Evolutionary conservation across 257 asterid genomes (phyloP).

Genomic region (Solanum stenotomum): DNA sequence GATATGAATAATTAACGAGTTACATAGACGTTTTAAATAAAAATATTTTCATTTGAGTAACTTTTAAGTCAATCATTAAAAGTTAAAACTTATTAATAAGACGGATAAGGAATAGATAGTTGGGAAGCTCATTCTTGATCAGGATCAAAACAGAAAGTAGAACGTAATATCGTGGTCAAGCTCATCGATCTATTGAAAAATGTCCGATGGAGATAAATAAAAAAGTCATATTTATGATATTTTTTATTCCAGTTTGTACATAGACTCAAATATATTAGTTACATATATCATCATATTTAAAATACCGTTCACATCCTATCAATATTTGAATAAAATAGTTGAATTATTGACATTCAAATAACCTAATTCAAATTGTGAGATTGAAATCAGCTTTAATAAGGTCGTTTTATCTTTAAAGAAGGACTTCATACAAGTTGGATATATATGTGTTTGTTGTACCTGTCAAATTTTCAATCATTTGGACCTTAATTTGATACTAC

Average conservation of each 20-base stretch:
- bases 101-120: neutral
- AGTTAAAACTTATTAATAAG: neutral
- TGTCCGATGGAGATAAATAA: neutral
- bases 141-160: neutral
- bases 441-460: neutral
- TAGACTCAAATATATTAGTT: neutral
- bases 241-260: neutral
- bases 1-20: neutral
- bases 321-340: neutral
- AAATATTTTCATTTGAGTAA: neutral
- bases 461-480: neutral
- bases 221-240: neutral
- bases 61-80: neutral
- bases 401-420: neutral
- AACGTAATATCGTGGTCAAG: neutral
- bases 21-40: neutral
- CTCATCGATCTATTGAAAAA: neutral
- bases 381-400: neutral
- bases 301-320: neutral
- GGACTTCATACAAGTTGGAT: neutral
- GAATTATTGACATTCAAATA: neutral
- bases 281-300: neutral
- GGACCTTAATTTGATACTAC: neutral
- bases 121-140: neutral
- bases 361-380: accelerated